A percentile compares a stretch with the other conserved stretches of the same genome.
phyloP scores from a whole-genome alignment of 129 eudicot species.

The Rutidosis leptorrhynchoides region DNA sequence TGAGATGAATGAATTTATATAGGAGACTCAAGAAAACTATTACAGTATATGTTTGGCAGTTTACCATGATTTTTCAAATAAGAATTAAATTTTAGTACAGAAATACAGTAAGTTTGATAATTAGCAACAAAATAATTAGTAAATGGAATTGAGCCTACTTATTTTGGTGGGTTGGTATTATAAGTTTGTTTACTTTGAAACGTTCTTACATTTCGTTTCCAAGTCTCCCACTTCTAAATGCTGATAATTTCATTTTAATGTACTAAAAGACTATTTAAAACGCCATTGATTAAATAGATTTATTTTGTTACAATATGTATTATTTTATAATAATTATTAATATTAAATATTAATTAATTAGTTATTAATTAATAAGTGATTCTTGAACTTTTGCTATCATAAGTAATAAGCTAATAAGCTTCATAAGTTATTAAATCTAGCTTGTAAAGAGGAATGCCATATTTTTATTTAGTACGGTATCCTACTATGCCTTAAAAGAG shows the following conservation, averaged over 20 bases:
- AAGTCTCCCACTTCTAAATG: constrained; percentile 6
- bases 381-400: not conserved
- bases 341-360: too few relatives aligned
- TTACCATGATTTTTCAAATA: not conserved
- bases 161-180: constrained; percentile 9
- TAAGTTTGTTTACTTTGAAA: constrained; percentile 15
- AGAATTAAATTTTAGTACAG: not conserved
- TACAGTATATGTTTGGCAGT: not conserved
- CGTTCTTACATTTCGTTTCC: constrained; percentile 5
- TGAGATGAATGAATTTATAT: constrained; percentile 11
- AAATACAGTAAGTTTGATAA: not conserved
- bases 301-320: not conserved
- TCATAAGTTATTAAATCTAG: not conserved
- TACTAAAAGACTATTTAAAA: not conserved
- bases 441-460: not conserved
- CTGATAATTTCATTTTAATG: not conserved
- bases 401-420: too few relatives aligned
- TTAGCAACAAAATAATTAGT: not conserved
- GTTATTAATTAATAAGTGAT: not conserved
- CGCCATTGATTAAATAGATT: not conserved
- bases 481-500: too few relatives aligned
- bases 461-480: too few relatives aligned
- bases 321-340: too few relatives aligned
- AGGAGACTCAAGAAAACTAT: not conserved
- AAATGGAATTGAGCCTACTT: constrained; percentile 2